These are phyloP conservation scores for Mycena metata DNA, from an alignment of 768 basidiomycete species.

Conservation along the genomic window DNA sequence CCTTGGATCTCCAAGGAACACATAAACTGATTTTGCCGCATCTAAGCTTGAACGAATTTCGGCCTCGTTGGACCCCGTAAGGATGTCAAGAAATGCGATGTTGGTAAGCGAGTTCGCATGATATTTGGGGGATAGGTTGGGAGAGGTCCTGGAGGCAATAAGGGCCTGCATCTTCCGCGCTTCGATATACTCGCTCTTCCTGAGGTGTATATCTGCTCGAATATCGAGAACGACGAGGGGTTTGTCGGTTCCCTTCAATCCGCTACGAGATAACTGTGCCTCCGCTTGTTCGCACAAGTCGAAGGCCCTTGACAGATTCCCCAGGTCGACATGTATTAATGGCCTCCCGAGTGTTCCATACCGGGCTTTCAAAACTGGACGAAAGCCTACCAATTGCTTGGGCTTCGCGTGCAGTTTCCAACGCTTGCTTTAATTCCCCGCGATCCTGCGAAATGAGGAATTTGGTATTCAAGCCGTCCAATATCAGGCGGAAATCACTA, in stretches of 20 bases:
- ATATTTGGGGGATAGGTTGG: neutral
- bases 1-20: neutral
- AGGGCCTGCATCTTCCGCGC: neutral
- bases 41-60: neutral
- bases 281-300: neutral
- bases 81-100: neutral
- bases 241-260: neutral
- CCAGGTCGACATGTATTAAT: neutral
- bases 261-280: neutral
- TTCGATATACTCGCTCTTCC: neutral
- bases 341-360: too few species aligned
- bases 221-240: neutral
- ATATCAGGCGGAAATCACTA: neutral
- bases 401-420: too few species aligned
- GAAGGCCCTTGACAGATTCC: neutral
- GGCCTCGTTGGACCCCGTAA: neutral
- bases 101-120: conserved; percentile 3
- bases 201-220: neutral
- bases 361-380: too few species aligned
- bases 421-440: too few species aligned
- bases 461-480: too few species aligned
- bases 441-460: too few species aligned
- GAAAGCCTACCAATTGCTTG: too few species aligned
- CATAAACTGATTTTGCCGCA: neutral
- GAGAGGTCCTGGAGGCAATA: neutral